Conservation (phyloP, 768 basidiomycete genomes). For the Suillus decipiens region DNA sequence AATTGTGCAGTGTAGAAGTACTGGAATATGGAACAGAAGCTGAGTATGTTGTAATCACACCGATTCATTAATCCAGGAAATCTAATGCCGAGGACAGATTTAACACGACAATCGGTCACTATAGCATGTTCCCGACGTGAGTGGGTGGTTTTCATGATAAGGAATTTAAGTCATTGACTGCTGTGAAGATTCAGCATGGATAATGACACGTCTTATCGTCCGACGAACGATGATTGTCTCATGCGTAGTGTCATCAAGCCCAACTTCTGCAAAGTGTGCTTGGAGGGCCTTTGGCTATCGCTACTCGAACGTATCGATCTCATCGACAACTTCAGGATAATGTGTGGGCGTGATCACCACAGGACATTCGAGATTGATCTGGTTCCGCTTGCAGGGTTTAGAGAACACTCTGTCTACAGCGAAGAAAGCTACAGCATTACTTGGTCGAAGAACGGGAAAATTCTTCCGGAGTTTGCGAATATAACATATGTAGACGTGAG, state of each 20-base stretch:
- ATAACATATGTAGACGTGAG: conserved; percentile 47
- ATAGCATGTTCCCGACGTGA: conserved; percentile 75
- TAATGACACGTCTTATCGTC: conserved; percentile 73
- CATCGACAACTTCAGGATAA: conserved; percentile 53
- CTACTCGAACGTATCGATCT: conserved; percentile 60
- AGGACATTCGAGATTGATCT: conserved; percentile 50
- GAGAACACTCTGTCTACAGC: conserved; percentile 28
- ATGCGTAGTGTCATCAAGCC: conserved; percentile 74
- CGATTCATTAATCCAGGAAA: conserved; percentile 3
- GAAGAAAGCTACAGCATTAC: conserved; percentile 55
- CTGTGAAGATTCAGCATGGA: conserved; percentile 49
- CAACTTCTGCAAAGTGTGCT: conserved; percentile 74
- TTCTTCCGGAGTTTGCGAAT: conserved; percentile 50
- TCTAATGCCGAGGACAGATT: conserved; percentile 47
- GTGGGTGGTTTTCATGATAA: conserved; percentile 22
- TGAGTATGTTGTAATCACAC: conserved; percentile 46
- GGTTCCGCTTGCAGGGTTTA: conserved; percentile 62
- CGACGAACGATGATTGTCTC: conserved; percentile 80
- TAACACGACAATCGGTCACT: conserved; percentile 53
- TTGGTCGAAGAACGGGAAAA: conserved; percentile 53
- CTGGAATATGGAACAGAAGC: conserved; percentile 66
- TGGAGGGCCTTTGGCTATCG: conserved; percentile 72
- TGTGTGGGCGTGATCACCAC: conserved; percentile 30
- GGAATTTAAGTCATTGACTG: background rate
- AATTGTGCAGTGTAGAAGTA: conserved; percentile 76